Base-by-base conservation (phyloP, 2,329 filamentous ascomycete genomes). In the Rugonectria rugulosa region DNA sequence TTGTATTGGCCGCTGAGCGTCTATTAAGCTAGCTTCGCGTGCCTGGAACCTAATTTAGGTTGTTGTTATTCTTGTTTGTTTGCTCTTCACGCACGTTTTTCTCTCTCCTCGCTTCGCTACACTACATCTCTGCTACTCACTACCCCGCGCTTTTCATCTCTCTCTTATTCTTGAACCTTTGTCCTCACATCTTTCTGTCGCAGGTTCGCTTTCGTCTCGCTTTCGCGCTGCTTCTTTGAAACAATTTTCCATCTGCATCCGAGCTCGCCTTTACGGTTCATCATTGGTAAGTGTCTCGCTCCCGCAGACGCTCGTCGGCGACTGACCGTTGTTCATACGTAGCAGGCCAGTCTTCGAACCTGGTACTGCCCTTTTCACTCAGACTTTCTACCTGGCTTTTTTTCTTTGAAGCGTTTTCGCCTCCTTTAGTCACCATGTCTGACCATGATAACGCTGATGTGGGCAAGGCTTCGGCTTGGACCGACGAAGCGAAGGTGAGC, bases 401-500 rank as follows among this genome's bases (percentile, higher is more conserved):
- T 26, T 27, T 12, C 2, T 26, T 14, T 32, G 4, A 14, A 32
- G n/a, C 12, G 12, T 15, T 12, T 11, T 19, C 17, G 23, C 17
- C n/a, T n/a, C 21, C 31, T 43, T 42, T 12, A n/a, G 31, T 37
- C 42, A 51, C 24, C 9, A 75, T 73, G 67, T 64, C 64, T 23
- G 66, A 64, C 32, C 51, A 59, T 2, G 57, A 66, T 17, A 64
- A 62, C 2, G n/a, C n/a, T n/a, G n/a, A n/a, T n/a, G n/a, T n/a
- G n/a, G 56, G 56, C 10, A 71, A 73, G 34, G 40, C 32, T 2
- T 36, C 55, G 3, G 62, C 69, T 1, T 76, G 74, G 74, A 76
- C 72, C 2, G 73, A 75, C 1, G 68, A 72, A 4, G 73, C 72
- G 21, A 75, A 75, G 56, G 74, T 70, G 66, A 54, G 54, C 37